Base-by-base conservation (phyloP, 2,329 filamentous ascomycete genomes). In the Beauveria pseudobassiana region DNA sequence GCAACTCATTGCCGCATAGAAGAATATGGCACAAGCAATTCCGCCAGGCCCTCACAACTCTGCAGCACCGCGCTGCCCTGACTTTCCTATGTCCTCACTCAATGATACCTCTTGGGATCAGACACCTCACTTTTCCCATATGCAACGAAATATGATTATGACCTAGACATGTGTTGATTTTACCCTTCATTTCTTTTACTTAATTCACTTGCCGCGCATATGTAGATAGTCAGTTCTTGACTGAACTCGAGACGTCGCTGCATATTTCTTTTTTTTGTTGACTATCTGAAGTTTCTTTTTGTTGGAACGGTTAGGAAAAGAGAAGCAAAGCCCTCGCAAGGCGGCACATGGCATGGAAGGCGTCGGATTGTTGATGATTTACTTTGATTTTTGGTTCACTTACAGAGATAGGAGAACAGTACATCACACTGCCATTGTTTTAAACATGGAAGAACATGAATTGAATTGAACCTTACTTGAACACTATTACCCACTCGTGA, bases 81-180 rank as follows among this genome's bases (percentile, higher is more conserved):
- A 66, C 56, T 66, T 64, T 54, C 65, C 60, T 63, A 56, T 59
- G 62, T 65, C 64, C 59, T 26, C 14, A 7, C 48, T 24, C 60
- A 52, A 71, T 67, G 68, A 73, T 73, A 72, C 72, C 71, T 68
- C 46, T 53, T 59, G 61, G 63, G 65, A 65, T 40, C 64, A 65
- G 66, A 56, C 63, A 60, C 42, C 63, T 69, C 43, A 57, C 64
- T 65, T 69, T 66, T 62, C 18, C 52, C 24, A 49, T 56, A 62
- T 62, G 64, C 61, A 62, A 68, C 63, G 62, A 63, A 59, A 66
- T 63, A 68, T 67, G 68, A 69, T 69, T 62, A 71, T 67, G 67
- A 67, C 64, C 57, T 58, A 57, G 46, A 57, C 24, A 18, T 38
- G 12, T 30, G 56, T 30, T 54, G 20, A 49, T 24, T 59, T 54